phyloP scores from a whole-genome alignment of 2,329 filamentous ascomycete genomes.

The Aspergillus versicolor region DNA sequence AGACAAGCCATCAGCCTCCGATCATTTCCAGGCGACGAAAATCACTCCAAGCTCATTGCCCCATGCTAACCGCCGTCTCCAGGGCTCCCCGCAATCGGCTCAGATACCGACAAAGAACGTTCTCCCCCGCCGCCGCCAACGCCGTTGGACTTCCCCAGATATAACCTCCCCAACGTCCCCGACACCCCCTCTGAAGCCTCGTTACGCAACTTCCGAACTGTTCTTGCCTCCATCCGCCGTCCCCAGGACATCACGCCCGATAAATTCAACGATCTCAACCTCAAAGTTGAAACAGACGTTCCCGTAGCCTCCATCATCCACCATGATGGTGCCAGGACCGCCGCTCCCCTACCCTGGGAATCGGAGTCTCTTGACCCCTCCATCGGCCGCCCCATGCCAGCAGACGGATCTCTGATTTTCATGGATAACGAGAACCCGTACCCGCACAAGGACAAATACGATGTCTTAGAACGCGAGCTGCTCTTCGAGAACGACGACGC shows the following conservation, averaged over 20 bases:
- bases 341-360: conserved; percentile 42
- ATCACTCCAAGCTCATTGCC: background rate
- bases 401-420: conserved; percentile 22
- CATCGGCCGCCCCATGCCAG: conserved; percentile 1
- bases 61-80: conserved; percentile 17
- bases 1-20: background rate
- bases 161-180: conserved; percentile 39
- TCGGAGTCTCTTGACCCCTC: conserved; percentile 11
- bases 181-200: conserved; percentile 35
- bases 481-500: conserved; percentile 56
- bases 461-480: conserved; percentile 51
- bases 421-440: conserved; percentile 52
- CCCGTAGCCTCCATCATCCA: conserved; percentile 37
- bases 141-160: conserved; percentile 53
- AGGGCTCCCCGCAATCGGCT: conserved; percentile 33
- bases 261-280: conserved; percentile 42
- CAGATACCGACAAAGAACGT: conserved; percentile 44
- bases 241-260: conserved; percentile 42
- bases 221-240: conserved; percentile 45
- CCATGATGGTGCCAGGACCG: conserved; percentile 30
- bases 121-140: conserved; percentile 50
- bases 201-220: conserved; percentile 40
- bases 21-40: background rate
- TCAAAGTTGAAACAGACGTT: conserved; percentile 39
- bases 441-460: conserved; percentile 51